Conservation (phyloP, 208 protist species). For the Strigomonas culicis region DNA sequence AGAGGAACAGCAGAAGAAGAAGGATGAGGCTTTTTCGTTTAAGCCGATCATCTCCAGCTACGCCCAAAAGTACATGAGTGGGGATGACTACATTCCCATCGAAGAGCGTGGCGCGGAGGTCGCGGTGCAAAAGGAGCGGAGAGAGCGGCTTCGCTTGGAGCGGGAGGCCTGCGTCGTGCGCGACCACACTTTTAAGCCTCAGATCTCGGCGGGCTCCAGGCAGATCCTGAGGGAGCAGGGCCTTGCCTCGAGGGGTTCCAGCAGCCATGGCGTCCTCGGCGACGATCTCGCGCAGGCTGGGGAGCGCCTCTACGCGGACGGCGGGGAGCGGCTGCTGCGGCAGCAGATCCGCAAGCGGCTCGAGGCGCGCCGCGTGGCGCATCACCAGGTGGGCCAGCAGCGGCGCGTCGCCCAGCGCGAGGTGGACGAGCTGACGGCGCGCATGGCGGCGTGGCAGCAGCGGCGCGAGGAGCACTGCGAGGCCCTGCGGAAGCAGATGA, state of each 20-base stretch:
- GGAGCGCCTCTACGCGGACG: conserved; percentile 75
- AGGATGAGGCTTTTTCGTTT: conserved; percentile 51
- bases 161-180: conserved; percentile 25
- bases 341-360: conserved; percentile 67
- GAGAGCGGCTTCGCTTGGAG: conserved; percentile 30
- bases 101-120: conserved; percentile 30
- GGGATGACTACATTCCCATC: conserved; percentile 23
- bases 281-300: conserved; percentile 14
- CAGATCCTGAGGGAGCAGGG: conserved; percentile 26
- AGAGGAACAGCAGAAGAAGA: conserved; percentile 15
- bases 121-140: conserved; percentile 19
- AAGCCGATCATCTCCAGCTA: conserved; percentile 51
- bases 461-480: conserved; percentile 26
- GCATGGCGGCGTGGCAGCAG: conserved; percentile 55
- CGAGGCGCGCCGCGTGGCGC: conserved; percentile 22
- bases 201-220: conserved; percentile 30
- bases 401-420: conserved; percentile 27
- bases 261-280: not conserved
- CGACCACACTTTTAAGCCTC: conserved; percentile 58
- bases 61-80: conserved; percentile 23
- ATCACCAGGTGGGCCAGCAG: conserved; percentile 35
- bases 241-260: conserved; percentile 1
- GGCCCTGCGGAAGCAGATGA: conserved; percentile 22
- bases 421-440: conserved; percentile 31
- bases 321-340: conserved; percentile 62